phyloP scores from a whole-genome alignment of 352 stramenopile genomes.

The Globisporangium middletonii region DNA sequence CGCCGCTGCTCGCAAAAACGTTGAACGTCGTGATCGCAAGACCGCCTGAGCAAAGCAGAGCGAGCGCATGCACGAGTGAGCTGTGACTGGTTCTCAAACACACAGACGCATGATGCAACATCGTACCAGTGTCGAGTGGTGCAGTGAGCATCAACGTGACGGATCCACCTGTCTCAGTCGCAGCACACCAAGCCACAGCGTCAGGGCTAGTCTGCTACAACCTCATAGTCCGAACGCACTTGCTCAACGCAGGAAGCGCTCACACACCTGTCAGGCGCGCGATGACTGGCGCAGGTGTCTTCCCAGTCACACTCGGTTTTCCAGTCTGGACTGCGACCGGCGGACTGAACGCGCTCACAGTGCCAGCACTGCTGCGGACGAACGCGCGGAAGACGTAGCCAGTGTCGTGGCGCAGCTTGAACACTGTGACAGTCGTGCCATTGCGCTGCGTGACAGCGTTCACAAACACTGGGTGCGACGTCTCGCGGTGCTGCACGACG shows the following conservation, averaged over 20 bases:
- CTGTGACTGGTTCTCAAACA: neutral
- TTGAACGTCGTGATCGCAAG: conserved; percentile 25
- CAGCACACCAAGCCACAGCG: neutral
- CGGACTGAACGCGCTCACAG: conserved; percentile 20
- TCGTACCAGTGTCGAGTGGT: conserved; percentile 34
- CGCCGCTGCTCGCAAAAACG: conserved; percentile 18
- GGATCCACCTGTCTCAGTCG: conserved; percentile 19
- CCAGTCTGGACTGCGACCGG: conserved; percentile 25
- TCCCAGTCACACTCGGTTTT: conserved; percentile 18
- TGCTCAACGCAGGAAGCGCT: neutral
- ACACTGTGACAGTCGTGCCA: conserved; percentile 18
- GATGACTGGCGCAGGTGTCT: conserved; percentile 31
- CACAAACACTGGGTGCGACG: conserved; percentile 15
- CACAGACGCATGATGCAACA: neutral
- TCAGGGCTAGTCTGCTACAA: neutral
- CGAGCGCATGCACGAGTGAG: neutral
- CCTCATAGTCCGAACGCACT: too few species aligned
- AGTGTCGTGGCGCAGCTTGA: conserved; percentile 42
- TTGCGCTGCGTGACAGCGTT: conserved; percentile 14
- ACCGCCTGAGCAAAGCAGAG: conserved; percentile 14
- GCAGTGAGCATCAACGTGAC: conserved; percentile 23
- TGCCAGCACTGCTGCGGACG: conserved; percentile 10
- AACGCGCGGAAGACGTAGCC: conserved; percentile 42
- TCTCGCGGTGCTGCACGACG: conserved; percentile 30
- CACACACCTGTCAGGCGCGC: conserved; percentile 31